phyloP scores from a whole-genome alignment of 345 rosid genomes.

The Corymbia maculata region DNA sequence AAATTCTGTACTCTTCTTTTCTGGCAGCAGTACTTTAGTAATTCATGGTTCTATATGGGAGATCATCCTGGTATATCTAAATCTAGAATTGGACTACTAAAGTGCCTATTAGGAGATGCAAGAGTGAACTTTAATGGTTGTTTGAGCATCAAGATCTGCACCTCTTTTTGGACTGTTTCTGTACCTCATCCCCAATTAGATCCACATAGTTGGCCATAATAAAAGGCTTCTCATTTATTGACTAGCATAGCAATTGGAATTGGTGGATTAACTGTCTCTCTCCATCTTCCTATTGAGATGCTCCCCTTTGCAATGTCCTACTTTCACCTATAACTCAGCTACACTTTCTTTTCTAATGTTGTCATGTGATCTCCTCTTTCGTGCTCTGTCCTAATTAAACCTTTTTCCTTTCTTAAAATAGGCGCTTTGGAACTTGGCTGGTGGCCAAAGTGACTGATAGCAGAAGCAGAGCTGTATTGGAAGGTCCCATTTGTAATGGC shows the following conservation, averaged over 20 bases:
- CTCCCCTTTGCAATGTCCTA: background rate
- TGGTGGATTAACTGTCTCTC: background rate
- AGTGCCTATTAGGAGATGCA: background rate
- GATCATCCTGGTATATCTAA: background rate
- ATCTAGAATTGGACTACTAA: background rate
- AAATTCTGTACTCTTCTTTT: background rate
- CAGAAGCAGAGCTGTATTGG: conserved; percentile 10
- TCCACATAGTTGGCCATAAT: background rate
- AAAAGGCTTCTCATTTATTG: background rate
- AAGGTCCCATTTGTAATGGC: conserved; percentile 61
- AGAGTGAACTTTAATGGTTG: background rate
- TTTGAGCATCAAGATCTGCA: background rate
- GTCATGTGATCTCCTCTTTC: background rate
- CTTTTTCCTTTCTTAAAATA: background rate
- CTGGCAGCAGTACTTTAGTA: background rate
- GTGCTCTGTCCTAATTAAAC: background rate
- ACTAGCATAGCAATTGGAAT: background rate
- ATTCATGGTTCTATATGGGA: background rate
- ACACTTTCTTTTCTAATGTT: background rate
- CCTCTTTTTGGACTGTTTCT: background rate
- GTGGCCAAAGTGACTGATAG: conserved; percentile 33
- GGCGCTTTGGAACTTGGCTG: conserved; percentile 58
- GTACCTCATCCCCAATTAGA: background rate
- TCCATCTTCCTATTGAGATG: background rate
- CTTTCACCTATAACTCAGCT: background rate